Base-by-base conservation (phyloP, 116 monocot species). In the Cymodocea nodosa region DNA sequence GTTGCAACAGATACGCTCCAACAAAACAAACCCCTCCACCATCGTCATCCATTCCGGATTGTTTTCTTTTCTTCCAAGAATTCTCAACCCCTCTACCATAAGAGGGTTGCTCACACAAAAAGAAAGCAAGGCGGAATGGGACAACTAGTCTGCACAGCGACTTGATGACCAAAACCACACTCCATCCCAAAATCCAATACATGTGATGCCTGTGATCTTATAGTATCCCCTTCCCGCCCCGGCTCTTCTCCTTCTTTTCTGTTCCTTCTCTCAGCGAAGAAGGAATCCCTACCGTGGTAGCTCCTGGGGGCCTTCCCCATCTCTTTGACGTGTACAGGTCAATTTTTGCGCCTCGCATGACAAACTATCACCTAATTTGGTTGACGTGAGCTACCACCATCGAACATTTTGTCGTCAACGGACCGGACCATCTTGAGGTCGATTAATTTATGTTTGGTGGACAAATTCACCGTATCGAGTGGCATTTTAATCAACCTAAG, bases 41-140 rank as follows among this genome's bases (percentile, higher is more conserved):
- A 1, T 3, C 30, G 30, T 30, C 30, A 30, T 30, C 30, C 30
- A 3, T 3, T 30, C 30, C 30, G 6, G 24, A 57, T 24, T 57
- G 57, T 40, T 36, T 62, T 61, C 34, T 62, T 62, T 62, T n/a
- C 62, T 62, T 62, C 18, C 40, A 62, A 62, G 62, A 6, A 18
- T 61, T 35, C 34, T 35, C 17, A 35, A 61, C 35, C 14, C 11
- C 15, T 61, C 34, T 17, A 23, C 30, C 30, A 3, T 30, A 30
- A 3, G 30, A 3, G 2, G 30, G 1, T 30, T 30, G 30, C 30
- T 30, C 20, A 56, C 56, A 56, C 56, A 23, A 56, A n/a, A 56
- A 56, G 20, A 56, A 57, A 57, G 24, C 20, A 10, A 57, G 2
- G 4, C 11, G 24, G 57, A 57, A 19, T 23, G 20, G 22, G 24